A percentile compares a stretch with the other conserved stretches of the same genome.
Conservation (phyloP, 129 eudicot species). For the Flaveria linearis region DNA sequence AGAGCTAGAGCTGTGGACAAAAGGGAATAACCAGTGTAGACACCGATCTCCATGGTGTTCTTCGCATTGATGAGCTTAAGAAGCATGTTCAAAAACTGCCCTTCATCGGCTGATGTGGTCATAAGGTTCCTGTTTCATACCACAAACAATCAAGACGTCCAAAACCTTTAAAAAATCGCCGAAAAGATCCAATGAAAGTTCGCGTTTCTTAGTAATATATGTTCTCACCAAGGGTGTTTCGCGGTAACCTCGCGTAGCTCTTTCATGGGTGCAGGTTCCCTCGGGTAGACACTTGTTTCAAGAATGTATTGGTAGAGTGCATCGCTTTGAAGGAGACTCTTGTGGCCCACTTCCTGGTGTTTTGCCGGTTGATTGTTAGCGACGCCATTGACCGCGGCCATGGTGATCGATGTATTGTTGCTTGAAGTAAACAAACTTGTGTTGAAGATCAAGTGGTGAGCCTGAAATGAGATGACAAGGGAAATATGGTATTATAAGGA, state of each 20-base stretch:
- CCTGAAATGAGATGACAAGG: slow-evolving; percentile 14
- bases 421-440: not conserved
- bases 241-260: slow-evolving; percentile 65
- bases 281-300: slow-evolving; percentile 64
- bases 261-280: slow-evolving; percentile 62
- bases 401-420: slow-evolving; percentile 10
- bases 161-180: not conserved
- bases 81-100: slow-evolving; percentile 55
- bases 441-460: slow-evolving; percentile 20
- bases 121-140: slow-evolving; percentile 47
- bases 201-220: not conserved
- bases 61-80: slow-evolving; percentile 56
- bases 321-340: slow-evolving; percentile 66
- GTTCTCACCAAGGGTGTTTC: slow-evolving; percentile 52
- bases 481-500: slow-evolving; percentile 14
- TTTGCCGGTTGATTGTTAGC: slow-evolving; percentile 38
- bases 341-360: slow-evolving; percentile 67
- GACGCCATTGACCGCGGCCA: slow-evolving; percentile 35
- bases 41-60: slow-evolving; percentile 62
- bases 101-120: slow-evolving; percentile 68
- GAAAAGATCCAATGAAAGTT: not conserved
- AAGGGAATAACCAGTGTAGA: slow-evolving; percentile 59
- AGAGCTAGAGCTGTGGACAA: slow-evolving; percentile 62
- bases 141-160: slow-evolving; percentile 8
- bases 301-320: slow-evolving; percentile 64